phyloP scores from a whole-genome alignment of 495 filamentous ascomycete genomes.

The Pyrenopolyporus hunteri region DNA sequence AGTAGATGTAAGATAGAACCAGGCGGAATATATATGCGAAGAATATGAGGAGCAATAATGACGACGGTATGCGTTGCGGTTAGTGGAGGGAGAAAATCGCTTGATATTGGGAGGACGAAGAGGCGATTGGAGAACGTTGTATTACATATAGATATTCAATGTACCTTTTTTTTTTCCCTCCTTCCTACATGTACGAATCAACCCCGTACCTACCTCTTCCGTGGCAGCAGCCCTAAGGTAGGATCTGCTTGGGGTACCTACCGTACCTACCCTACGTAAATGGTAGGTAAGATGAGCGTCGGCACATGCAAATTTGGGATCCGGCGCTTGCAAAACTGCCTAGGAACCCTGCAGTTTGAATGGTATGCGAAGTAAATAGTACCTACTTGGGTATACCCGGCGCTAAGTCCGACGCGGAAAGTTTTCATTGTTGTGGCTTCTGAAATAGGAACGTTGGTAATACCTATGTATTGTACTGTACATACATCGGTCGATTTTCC shows the following conservation, averaged over 20 bases:
- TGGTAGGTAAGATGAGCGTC: neutral
- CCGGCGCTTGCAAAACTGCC: conserved; percentile 19
- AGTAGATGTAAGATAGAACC: neutral
- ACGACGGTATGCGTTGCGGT: conserved; percentile 13
- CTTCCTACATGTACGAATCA: too few species aligned
- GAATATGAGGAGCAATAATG: conserved; percentile 6
- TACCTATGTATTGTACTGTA: too few species aligned
- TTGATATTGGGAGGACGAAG: conserved; percentile 1
- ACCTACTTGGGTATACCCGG: neutral
- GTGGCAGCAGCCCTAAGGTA: neutral
- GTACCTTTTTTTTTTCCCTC: neutral
- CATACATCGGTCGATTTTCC: too few species aligned
- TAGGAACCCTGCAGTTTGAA: too few species aligned
- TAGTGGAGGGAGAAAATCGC: conserved; percentile 16
- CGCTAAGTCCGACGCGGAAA: neutral
- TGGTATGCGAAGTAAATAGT: too few species aligned
- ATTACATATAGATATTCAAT: neutral
- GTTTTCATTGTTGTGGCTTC: neutral
- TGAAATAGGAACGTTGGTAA: too few species aligned
- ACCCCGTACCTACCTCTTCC: neutral
- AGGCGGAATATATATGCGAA: neutral
- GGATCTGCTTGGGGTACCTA: neutral
- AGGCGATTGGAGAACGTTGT: neutral
- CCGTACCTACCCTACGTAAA: neutral
- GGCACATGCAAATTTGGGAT: conserved; percentile 15